A percentile compares a stretch with the other conserved stretches of the same genome.
Conservation (phyloP, 441 rosid species). For the Rhodomyrtus psidioides region DNA sequence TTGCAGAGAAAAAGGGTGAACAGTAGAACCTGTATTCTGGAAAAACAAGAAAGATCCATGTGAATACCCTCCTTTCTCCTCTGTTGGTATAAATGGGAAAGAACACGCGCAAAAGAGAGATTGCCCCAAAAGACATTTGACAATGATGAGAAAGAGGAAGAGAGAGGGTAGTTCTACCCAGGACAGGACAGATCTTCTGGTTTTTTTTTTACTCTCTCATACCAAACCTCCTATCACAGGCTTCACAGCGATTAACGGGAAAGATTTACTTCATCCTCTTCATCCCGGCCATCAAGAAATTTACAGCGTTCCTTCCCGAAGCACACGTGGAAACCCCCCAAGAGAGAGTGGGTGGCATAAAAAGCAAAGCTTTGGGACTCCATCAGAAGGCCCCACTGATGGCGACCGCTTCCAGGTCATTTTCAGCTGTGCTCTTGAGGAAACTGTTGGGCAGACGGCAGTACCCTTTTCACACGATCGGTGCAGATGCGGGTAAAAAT, state of each 20-base stretch:
- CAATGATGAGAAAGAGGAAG: not conserved
- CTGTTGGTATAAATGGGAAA: not conserved
- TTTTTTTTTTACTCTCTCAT: not conserved
- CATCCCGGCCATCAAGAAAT: not conserved
- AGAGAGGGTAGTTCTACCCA: not conserved
- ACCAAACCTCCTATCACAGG: not conserved
- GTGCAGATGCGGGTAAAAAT: not conserved
- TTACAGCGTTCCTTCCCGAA: not conserved
- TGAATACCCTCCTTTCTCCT: not conserved
- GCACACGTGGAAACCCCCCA: not conserved
- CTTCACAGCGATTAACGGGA: too few relatives aligned
- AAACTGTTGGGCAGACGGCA: not conserved
- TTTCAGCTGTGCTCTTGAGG: not conserved
- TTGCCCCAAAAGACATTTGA: not conserved
- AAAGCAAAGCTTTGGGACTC: not conserved
- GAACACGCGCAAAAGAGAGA: not conserved
- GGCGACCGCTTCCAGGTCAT: not conserved
- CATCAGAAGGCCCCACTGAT: not conserved
- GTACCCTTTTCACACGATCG: not conserved
- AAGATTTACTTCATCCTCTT: not conserved
- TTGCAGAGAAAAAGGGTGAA: not conserved
- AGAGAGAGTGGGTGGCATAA: not conserved
- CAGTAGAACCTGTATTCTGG: not conserved
- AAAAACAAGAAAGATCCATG: not conserved
- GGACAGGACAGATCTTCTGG: not conserved